phyloP scores from a whole-genome alignment of 257 asterid genomes.

The Eucommia ulmoides region DNA sequence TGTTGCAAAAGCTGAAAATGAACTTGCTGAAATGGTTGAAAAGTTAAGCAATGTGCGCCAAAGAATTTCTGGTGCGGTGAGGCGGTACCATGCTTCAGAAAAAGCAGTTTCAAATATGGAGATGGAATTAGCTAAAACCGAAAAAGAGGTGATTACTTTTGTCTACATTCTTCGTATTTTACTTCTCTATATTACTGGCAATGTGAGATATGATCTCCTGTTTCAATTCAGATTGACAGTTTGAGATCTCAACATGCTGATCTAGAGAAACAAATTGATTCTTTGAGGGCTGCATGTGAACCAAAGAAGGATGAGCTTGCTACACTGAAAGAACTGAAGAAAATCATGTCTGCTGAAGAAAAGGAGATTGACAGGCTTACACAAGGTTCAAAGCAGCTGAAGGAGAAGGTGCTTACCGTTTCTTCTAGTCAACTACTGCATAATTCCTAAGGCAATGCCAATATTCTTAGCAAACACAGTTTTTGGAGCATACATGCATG shows the following conservation, averaged over 20 bases:
- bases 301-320: slow-evolving; percentile 59
- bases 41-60: slow-evolving; percentile 30
- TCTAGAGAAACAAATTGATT: slow-evolving; percentile 58
- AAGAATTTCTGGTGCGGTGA: slow-evolving; percentile 46
- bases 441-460: too few relatives aligned
- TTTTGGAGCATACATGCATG: neutral
- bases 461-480: too few relatives aligned
- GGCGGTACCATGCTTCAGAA: slow-evolving; percentile 48
- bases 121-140: slow-evolving; percentile 76
- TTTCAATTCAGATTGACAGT: slow-evolving; percentile 52
- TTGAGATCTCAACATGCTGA: slow-evolving; percentile 49
- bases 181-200: slow-evolving; percentile 3
- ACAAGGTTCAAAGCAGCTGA: slow-evolving; percentile 63
- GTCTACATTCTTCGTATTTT: slow-evolving; percentile 3
- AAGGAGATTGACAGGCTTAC: slow-evolving; percentile 63
- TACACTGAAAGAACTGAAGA: slow-evolving; percentile 52
- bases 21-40: slow-evolving; percentile 55
- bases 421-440: too few relatives aligned
- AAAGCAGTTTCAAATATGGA: slow-evolving; percentile 53
- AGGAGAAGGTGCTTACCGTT: slow-evolving; percentile 70
- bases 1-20: slow-evolving; percentile 64
- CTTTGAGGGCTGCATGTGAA: slow-evolving; percentile 55
- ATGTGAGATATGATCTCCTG: neutral
- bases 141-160: slow-evolving; percentile 51
- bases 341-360: slow-evolving; percentile 56